Base-by-base conservation (phyloP, 2,329 filamentous ascomycete species). In the Ceratocystis alfenasii region DNA sequence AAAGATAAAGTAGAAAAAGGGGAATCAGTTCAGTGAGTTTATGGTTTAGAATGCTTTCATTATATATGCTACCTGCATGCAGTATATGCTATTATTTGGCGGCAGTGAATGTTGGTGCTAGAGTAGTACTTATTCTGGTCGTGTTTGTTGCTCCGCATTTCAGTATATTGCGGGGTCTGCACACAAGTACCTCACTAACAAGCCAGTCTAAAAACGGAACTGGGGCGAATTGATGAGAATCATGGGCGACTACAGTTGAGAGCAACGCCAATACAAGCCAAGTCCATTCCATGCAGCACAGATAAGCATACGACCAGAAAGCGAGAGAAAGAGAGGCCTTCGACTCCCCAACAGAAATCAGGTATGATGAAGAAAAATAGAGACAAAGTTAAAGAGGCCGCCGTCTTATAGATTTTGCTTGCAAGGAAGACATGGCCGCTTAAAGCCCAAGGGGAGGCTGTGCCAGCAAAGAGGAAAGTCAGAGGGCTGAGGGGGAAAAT, bases 321-420 rank as follows among this genome's bases (percentile, higher is more conserved):
- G n/a, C 45, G 5, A 63, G n/a, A 30, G 61, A 33, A 33, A 36
- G 41, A 63, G 41, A 63, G 62, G 48, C 62, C 62, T 36, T 48
- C 25, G 33, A 28, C 28, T 22, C 62, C 36, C 44, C 60, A 62
- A 62, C 48, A 46, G 28, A 50, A 63, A 63, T 30, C 17, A 46
- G 10, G 36, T 5, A 22, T 1, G 22, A 25, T 5, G 20, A 10
- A 22, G 22, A 20, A 50, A 20, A 25, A 41, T 41, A 41, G 36
- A 20, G 48, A 50, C 48, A 25, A 50, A 20, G 48, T 5, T 22
- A 25, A 50, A 50, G 48, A 50, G 48, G 48, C 48, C 48, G 48
- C 48, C 48, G 48, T 20, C 22, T 20, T 12, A 15, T 15, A 41
- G 36, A 41, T 50, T 50, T 4, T 50, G 1, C 17, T 8, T 22